These are phyloP conservation scores for Lichtheimia ramosa DNA, from an alignment of 371 early-diverging fungal genomes.

Conservation along the genomic window DNA sequence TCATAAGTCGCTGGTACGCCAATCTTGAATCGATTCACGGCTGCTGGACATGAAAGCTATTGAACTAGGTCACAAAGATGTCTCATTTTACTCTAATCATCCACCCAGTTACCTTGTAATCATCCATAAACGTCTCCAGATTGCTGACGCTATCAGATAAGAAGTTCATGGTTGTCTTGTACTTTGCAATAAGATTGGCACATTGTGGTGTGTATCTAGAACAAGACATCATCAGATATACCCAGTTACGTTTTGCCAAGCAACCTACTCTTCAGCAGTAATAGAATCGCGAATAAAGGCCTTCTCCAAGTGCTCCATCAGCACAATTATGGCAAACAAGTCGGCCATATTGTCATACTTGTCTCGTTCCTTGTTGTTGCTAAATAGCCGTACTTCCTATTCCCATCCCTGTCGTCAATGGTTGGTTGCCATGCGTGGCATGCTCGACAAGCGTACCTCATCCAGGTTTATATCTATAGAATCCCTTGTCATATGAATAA, in stretches of 20 bases:
- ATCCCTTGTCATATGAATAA: not conserved
- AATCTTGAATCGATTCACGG: constrained; percentile 76
- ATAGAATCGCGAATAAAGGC: constrained; percentile 92
- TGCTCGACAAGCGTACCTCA: constrained; percentile 26
- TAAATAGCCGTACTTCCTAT: constrained; percentile 73
- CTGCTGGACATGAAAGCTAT: constrained; percentile 79
- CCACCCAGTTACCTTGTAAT: constrained; percentile 71
- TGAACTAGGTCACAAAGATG: not conserved
- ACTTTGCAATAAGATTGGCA: constrained; percentile 88
- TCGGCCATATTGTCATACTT: constrained; percentile 92
- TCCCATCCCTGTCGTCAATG: not conserved
- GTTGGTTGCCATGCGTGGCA: not conserved
- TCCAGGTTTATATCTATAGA: constrained; percentile 37
- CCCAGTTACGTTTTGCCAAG: not conserved
- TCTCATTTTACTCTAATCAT: too few species aligned
- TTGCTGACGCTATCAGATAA: constrained; percentile 66
- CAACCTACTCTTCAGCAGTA: constrained; percentile 70
- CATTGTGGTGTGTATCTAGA: constrained; percentile 88
- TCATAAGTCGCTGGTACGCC: constrained; percentile 91
- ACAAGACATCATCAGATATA: not conserved
- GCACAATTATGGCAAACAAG: constrained; percentile 86
- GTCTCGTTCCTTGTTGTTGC: constrained; percentile 83
- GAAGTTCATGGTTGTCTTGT: constrained; percentile 87
- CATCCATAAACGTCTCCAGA: constrained; percentile 78
- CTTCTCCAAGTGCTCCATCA: constrained; percentile 89